A percentile compares a stretch with the other conserved stretches of the same genome.
Evolutionary conservation across 192 early-diverging fungal species (phyloP).

Genomic region (Umbelopsis sp.): DNA sequence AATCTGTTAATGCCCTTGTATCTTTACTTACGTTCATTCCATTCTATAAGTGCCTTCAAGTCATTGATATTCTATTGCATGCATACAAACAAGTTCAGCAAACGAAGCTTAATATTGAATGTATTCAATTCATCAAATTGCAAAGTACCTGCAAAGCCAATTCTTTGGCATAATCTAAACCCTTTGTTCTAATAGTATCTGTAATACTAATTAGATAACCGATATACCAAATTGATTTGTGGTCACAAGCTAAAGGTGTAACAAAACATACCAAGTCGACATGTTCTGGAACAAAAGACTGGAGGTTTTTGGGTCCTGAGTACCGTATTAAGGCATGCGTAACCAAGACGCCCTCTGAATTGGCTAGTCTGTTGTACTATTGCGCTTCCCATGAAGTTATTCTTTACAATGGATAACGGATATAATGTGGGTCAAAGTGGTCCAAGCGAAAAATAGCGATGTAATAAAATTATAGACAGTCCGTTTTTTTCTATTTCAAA

Average conservation of each 20-base stretch:
- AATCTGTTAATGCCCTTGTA: neutral
- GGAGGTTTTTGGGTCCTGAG: conserved; percentile 49
- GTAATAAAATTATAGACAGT: neutral
- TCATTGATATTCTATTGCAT: conserved; percentile 36
- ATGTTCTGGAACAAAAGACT: conserved; percentile 52
- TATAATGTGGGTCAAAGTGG: neutral
- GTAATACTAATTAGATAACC: neutral
- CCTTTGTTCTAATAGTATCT: conserved; percentile 42
- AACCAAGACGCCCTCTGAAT: conserved; percentile 47
- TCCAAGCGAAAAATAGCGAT: neutral
- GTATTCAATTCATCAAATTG: neutral
- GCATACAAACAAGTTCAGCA: neutral
- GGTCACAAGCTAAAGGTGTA: neutral
- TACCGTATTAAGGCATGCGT: conserved; percentile 53
- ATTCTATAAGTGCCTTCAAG: conserved; percentile 43
- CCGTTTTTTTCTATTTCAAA: neutral
- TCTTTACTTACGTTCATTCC: conserved; percentile 39
- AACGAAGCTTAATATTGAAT: neutral
- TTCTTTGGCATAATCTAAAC: conserved; percentile 42
- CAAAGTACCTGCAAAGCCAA: conserved; percentile 33
- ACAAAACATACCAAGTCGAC: conserved; percentile 35
- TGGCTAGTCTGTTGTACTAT: neutral
- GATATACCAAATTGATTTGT: neutral
- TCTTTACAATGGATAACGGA: neutral
- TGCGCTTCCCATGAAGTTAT: neutral